Conservation (phyloP, 805 yeast genomes). For the Candida taoyuanica region DNA sequence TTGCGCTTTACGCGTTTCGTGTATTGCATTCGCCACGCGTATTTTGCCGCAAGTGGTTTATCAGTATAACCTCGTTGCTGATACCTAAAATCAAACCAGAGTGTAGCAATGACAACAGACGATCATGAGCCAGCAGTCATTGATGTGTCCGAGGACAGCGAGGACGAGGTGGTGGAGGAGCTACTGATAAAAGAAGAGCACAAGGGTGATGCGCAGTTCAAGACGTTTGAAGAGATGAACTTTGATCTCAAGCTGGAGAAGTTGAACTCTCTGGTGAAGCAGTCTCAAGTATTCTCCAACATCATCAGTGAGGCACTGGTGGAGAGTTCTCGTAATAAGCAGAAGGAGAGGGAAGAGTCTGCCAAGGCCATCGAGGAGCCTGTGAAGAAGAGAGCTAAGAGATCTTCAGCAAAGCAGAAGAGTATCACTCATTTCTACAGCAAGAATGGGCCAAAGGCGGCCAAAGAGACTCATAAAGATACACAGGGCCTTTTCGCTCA, state of each 20-base stretch:
- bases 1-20: neutral
- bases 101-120: neutral
- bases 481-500: constrained; percentile 33
- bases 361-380: constrained; percentile 19
- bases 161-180: constrained; percentile 19
- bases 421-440: constrained; percentile 24
- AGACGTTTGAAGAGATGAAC: constrained; percentile 37
- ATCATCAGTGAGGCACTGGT: constrained; percentile 78
- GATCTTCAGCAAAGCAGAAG: constrained; percentile 9
- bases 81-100: too few relatives aligned
- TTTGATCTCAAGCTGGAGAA: constrained; percentile 58
- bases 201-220: constrained; percentile 5
- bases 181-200: constrained; percentile 14
- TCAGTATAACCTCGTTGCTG: too few relatives aligned
- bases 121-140: neutral
- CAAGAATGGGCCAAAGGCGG: constrained; percentile 20
- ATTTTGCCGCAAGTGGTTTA: too few relatives aligned
- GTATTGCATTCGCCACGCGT: constrained; percentile 2
- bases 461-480: constrained; percentile 10
- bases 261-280: constrained; percentile 71
- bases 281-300: constrained; percentile 81
- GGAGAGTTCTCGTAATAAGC: constrained; percentile 39
- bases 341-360: constrained; percentile 21
- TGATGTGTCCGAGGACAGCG: constrained; percentile 7
- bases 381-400: constrained; percentile 18